phyloP scores from a whole-genome alignment of 2,329 filamentous ascomycete species.

The Daldinia eschscholtzii region DNA sequence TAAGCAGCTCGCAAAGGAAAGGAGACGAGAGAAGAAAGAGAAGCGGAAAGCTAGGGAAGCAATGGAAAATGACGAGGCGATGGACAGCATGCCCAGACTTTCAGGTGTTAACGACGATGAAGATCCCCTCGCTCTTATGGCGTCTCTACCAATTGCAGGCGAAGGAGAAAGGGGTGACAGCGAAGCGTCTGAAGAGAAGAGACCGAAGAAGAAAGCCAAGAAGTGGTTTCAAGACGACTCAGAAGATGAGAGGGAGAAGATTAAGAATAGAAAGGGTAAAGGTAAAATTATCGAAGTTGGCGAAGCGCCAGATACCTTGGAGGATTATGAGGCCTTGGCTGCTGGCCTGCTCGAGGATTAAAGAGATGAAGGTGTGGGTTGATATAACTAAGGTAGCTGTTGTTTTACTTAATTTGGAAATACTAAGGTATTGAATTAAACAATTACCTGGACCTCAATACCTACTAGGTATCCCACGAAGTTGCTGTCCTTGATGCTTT shows the following conservation, averaged over 20 bases:
- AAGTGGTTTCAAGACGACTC: constrained; percentile 83
- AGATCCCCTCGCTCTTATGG: constrained; percentile 69
- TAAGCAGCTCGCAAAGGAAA: constrained; percentile 83
- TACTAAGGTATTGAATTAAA: too few species aligned
- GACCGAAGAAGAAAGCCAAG: constrained; percentile 74
- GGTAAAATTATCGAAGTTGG: constrained; percentile 70
- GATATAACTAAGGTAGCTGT: constrained; percentile 3
- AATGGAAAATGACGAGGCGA: constrained; percentile 58
- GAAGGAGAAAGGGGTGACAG: constrained; percentile 49
- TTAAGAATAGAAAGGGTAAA: constrained; percentile 61
- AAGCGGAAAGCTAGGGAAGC: constrained; percentile 77
- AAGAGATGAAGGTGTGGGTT: constrained; percentile 29
- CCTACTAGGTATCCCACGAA: too few species aligned
- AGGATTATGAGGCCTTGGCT: constrained; percentile 83
- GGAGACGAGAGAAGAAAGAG: constrained; percentile 80
- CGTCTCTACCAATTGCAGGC: constrained; percentile 67
- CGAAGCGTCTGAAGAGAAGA: constrained; percentile 57
- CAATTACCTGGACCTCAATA: too few species aligned
- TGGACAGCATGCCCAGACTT: constrained; percentile 53
- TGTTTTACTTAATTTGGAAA: neutral
- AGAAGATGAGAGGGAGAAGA: constrained; percentile 62
- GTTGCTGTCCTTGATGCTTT: too few species aligned
- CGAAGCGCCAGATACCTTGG: constrained; percentile 80
- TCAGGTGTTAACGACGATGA: constrained; percentile 60
- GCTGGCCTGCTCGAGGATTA: constrained; percentile 72